A percentile compares a stretch with the other conserved stretches of the same genome.
Conservation (phyloP, 768 basidiomycete species). For the Suillus tomentosus region DNA sequence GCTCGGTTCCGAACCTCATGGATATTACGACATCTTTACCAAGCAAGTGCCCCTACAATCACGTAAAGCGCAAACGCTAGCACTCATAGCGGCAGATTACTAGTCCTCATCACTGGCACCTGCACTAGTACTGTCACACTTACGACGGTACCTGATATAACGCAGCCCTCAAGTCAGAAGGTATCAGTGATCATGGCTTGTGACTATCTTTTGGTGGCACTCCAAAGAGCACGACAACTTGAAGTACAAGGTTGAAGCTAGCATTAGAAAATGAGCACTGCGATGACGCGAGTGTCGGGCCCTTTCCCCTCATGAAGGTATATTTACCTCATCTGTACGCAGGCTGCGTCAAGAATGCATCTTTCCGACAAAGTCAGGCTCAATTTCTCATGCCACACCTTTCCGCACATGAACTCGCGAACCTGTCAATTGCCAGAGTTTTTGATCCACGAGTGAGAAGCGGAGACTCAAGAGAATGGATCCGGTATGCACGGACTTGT, state of each 20-base stretch:
- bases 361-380: slow-evolving; percentile 65
- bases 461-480: slow-evolving; percentile 95
- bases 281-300: slow-evolving; percentile 15
- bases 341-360: slow-evolving; percentile 31
- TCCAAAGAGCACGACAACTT: neutral
- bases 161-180: neutral
- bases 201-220: neutral
- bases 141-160: neutral
- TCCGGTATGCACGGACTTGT: slow-evolving; percentile 90
- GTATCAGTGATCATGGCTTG: neutral
- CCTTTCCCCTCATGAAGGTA: neutral
- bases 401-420: slow-evolving; percentile 90
- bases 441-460: slow-evolving; percentile 76
- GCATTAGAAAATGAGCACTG: slow-evolving; percentile 75
- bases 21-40: too few relatives aligned
- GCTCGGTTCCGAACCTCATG: neutral
- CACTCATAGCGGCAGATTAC: too few relatives aligned
- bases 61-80: neutral
- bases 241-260: slow-evolving; percentile 59
- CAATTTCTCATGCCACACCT: slow-evolving; percentile 70
- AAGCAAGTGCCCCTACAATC: neutral
- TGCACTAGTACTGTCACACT: neutral
- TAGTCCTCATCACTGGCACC: neutral
- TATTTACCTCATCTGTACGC: slow-evolving; percentile 2
- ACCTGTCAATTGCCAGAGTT: slow-evolving; percentile 39